Percentiles rank a stretch among this genome's conserved stretches.
These are phyloP conservation scores for Saccharomycopsis amapae DNA, from an alignment of 805 yeast genomes.

Conservation along the genomic window DNA sequence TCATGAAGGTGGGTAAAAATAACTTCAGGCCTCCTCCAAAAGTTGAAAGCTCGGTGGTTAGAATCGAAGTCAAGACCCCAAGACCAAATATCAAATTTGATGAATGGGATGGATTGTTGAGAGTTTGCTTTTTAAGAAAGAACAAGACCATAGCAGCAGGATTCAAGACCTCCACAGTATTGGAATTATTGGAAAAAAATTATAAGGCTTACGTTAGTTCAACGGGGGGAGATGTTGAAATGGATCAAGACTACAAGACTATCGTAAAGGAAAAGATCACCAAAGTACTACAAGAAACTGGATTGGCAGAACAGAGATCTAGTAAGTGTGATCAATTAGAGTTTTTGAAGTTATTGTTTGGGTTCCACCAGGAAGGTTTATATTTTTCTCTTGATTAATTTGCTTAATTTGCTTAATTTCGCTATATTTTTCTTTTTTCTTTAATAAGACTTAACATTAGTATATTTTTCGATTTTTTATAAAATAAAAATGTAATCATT, in stretches of 20 bases:
- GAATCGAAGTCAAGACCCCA: constrained; percentile 86
- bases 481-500: no score
- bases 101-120: constrained; percentile 95
- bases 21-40: constrained; percentile 98
- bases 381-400: constrained; percentile 49
- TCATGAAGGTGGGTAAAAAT: constrained; percentile 96
- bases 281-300: constrained; percentile 72
- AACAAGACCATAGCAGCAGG: constrained; percentile 91
- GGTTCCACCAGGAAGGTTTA: constrained; percentile 94
- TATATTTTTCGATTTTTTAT: no score
- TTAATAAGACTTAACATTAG: no score
- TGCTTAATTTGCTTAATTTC: neutral
- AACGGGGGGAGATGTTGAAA: constrained; percentile 29
- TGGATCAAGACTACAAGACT: constrained; percentile 29
- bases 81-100: constrained; percentile 89
- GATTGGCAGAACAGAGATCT: constrained; percentile 76
- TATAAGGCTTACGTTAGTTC: constrained; percentile 56
- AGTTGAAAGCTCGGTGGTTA: constrained; percentile 93
- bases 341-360: constrained; percentile 75
- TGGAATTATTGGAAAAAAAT: constrained; percentile 79
- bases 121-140: constrained; percentile 88
- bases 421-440: no score
- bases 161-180: constrained; percentile 72
- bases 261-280: constrained; percentile 64
- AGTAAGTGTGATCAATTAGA: constrained; percentile 95